phyloP scores from a whole-genome alignment of 768 basidiomycete genomes.

The Brasilioporus rufonigricans region DNA sequence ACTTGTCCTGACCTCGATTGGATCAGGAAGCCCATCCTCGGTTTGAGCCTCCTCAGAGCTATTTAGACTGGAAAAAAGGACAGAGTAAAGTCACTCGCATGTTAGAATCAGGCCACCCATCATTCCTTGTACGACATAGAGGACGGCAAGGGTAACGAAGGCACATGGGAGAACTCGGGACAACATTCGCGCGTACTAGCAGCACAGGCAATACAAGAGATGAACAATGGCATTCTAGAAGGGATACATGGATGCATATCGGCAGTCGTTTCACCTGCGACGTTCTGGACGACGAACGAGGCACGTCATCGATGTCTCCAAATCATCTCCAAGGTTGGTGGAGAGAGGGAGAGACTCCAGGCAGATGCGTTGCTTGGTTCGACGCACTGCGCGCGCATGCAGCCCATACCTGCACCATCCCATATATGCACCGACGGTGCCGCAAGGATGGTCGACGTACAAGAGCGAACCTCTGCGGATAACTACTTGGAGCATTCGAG shows the following conservation, averaged over 20 bases:
- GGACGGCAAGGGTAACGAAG: neutral
- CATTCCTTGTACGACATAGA: neutral
- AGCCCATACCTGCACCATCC: too few species aligned
- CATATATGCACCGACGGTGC: neutral
- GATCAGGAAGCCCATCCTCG: too few species aligned
- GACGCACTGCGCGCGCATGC: too few species aligned
- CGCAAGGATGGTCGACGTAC: neutral
- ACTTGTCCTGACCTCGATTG: conserved; percentile 43
- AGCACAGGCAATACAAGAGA: conserved; percentile 74
- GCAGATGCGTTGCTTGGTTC: too few species aligned
- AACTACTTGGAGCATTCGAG: conserved; percentile 66
- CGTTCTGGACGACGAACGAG: too few species aligned
- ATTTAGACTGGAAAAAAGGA: conserved; percentile 60
- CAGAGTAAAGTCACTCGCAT: neutral
- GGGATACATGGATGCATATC: too few species aligned
- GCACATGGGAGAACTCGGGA: too few species aligned
- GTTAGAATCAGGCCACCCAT: neutral
- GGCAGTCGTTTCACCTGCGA: too few species aligned
- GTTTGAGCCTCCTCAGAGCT: too few species aligned
- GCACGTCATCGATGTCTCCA: too few species aligned
- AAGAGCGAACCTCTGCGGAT: conserved; percentile 26
- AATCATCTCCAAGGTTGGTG: too few species aligned
- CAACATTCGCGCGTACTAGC: conserved; percentile 62
- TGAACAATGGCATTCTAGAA: too few species aligned
- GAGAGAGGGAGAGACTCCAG: conserved; percentile 60